A percentile compares a stretch with the other conserved stretches of the same genome.
These are phyloP conservation scores for Saccharomyces paradoxus DNA, from an alignment of 805 yeast species.

Conservation along the genomic window DNA sequence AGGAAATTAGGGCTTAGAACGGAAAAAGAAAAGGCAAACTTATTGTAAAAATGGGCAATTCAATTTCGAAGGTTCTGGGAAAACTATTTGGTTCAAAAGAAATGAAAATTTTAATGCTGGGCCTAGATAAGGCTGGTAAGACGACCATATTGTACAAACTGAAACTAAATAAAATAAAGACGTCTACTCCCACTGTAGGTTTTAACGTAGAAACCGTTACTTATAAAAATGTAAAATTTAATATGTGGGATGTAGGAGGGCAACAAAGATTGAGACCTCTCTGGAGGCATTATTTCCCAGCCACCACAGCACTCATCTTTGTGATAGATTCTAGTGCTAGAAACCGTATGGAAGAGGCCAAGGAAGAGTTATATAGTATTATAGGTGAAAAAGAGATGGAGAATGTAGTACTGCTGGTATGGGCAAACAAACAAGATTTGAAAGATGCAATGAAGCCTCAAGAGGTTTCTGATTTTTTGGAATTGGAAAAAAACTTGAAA, in stretches of 20 bases:
- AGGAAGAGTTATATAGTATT: conserved; percentile 67
- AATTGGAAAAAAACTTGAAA: conserved; percentile 47
- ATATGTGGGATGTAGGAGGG: conserved; percentile 95
- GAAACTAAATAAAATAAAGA: conserved; percentile 63
- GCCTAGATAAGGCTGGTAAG: conserved; percentile 89
- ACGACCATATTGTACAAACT: conserved; percentile 80
- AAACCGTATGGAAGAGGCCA: conserved; percentile 67
- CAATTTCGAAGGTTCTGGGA: conserved; percentile 31
- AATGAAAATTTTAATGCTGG: conserved; percentile 76
- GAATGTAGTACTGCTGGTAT: conserved; percentile 68
- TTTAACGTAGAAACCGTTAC: conserved; percentile 85
- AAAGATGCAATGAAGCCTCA: conserved; percentile 65
- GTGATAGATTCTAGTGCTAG: conserved; percentile 80
- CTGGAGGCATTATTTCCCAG: conserved; percentile 94
- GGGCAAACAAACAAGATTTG: conserved; percentile 85
- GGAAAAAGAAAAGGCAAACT: background rate
- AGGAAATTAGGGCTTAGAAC: background rate
- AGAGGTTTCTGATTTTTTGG: conserved; percentile 66
- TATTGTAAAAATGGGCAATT: conserved; percentile 23
- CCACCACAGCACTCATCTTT: conserved; percentile 84
- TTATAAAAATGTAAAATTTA: conserved; percentile 72
- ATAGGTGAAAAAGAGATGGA: conserved; percentile 77
- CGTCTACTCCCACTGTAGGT: conserved; percentile 89
- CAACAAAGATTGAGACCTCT: conserved; percentile 85
- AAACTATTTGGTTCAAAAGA: conserved; percentile 47